Conservation (phyloP, 1,139 yeast species). For the Taphrina pruni region DNA sequence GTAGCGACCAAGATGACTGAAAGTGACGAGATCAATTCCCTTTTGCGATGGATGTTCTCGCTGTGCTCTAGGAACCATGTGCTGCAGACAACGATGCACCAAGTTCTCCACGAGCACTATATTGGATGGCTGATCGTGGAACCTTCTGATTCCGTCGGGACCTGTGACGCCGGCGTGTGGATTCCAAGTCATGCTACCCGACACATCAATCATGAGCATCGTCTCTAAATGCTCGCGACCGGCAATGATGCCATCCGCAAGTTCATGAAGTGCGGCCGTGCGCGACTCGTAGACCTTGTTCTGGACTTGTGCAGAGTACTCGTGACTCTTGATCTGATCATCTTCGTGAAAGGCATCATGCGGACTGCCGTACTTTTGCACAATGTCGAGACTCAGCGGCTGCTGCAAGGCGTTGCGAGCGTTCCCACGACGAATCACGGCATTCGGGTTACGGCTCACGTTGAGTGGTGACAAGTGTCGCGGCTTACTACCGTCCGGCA, state of each 20-base stretch:
- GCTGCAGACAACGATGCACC: constrained; percentile 26
- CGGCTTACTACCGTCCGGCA: constrained; percentile 16
- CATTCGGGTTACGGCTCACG: constrained; percentile 7
- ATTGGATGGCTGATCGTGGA: constrained; percentile 24
- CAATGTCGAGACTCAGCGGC: constrained; percentile 8
- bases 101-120: constrained; percentile 14
- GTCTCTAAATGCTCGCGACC: constrained; percentile 26
- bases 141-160: constrained; percentile 17
- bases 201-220: constrained; percentile 17
- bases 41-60: constrained; percentile 12
- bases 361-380: constrained; percentile 22
- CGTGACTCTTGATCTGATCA: constrained; percentile 19
- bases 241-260: constrained; percentile 17
- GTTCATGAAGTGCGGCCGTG: constrained; percentile 22
- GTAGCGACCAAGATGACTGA: constrained; percentile 10
- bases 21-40: constrained; percentile 19
- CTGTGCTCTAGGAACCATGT: constrained; percentile 20
- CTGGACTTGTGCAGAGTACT: constrained; percentile 23
- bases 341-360: constrained; percentile 24
- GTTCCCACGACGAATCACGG: constrained; percentile 13
- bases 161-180: constrained; percentile 14
- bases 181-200: constrained; percentile 20
- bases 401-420: constrained; percentile 16
- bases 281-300: constrained; percentile 22
- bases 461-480: constrained; percentile 13